Conservation (phyloP, 2,329 filamentous ascomycete species). For the Fusarium gaditjirri region DNA sequence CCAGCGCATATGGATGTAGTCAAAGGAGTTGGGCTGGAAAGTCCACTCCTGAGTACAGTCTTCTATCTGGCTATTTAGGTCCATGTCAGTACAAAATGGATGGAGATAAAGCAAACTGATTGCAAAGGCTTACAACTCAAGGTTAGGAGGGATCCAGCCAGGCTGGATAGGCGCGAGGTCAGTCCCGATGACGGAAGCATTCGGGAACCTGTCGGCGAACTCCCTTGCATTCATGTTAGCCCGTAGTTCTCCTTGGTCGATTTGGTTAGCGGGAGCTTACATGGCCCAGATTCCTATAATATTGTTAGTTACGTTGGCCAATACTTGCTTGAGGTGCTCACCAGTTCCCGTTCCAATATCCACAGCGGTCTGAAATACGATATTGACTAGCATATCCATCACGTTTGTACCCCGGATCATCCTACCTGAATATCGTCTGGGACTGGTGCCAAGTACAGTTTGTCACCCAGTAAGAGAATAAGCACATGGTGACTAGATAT, state of each 20-base stretch:
- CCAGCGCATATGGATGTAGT: conserved; percentile 13
- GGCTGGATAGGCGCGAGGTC: conserved; percentile 10
- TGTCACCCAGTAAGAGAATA: not conserved
- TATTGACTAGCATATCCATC: accelerated
- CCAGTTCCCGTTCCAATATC: conserved; percentile 15
- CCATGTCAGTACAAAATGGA: not conserved
- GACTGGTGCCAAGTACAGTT: not conserved
- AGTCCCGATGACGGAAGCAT: not conserved
- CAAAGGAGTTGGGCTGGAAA: not conserved
- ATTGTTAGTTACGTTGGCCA: accelerated
- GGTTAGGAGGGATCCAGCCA: conserved; percentile 3
- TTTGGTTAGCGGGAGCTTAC: not conserved
- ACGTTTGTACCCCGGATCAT: accelerated
- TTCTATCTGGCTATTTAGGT: not conserved
- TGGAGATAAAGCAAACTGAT: too few species aligned
- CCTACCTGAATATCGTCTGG: not conserved
- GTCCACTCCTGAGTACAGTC: conserved; percentile 11
- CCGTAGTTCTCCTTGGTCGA: accelerated
- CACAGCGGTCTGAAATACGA: not conserved
- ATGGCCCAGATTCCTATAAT: not conserved
- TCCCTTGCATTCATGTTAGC: not conserved
- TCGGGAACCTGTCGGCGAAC: not conserved
- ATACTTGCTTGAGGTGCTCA: accelerated
- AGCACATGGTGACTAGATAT: not conserved
- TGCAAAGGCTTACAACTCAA: not conserved